These are phyloP conservation scores for Apiosordaria backusii DNA, from an alignment of 495 filamentous ascomycete genomes.

Conservation along the genomic window DNA sequence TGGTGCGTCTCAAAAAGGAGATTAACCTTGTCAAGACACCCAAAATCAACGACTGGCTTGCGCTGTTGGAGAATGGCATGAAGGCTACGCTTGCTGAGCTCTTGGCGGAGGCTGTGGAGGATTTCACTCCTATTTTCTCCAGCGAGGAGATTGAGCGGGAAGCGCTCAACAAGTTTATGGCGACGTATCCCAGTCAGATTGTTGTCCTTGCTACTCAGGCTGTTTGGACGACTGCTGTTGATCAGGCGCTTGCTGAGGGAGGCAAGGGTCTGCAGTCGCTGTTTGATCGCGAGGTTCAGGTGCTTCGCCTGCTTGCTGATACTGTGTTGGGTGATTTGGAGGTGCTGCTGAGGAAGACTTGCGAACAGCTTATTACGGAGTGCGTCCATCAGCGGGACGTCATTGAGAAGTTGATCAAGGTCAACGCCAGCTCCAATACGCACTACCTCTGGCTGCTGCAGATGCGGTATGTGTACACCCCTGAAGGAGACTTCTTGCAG, in stretches of 20 bases:
- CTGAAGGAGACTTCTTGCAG: constrained; percentile 75
- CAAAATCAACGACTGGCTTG: constrained; percentile 97
- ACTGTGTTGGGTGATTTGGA: constrained; percentile 91
- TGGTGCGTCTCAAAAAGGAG: constrained; percentile 79
- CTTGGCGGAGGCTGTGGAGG: constrained; percentile 77
- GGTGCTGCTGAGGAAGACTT: constrained; percentile 84
- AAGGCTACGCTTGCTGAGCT: constrained; percentile 88
- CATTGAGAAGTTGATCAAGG: constrained; percentile 74
- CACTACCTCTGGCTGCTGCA: constrained; percentile 95
- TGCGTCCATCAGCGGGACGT: constrained; percentile 95
- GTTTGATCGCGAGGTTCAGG: constrained; percentile 69
- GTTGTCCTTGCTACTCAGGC: constrained; percentile 94
- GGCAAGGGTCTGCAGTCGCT: constrained; percentile 63
- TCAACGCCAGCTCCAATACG: constrained; percentile 68
- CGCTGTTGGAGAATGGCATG: constrained; percentile 87
- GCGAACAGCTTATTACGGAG: constrained; percentile 97
- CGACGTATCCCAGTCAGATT: constrained; percentile 83
- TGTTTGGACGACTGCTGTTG: constrained; percentile 85
- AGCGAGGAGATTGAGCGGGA: constrained; percentile 60
- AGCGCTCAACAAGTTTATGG: constrained; percentile 72
- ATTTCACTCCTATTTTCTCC: constrained; percentile 68
- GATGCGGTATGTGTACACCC: constrained; percentile 90
- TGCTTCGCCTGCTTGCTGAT: constrained; percentile 77
- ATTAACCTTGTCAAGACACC: constrained; percentile 91
- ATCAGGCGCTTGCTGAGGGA: constrained; percentile 66